Conservation (phyloP, 352 stramenopile species). For the Globisporangium takayamanum region DNA sequence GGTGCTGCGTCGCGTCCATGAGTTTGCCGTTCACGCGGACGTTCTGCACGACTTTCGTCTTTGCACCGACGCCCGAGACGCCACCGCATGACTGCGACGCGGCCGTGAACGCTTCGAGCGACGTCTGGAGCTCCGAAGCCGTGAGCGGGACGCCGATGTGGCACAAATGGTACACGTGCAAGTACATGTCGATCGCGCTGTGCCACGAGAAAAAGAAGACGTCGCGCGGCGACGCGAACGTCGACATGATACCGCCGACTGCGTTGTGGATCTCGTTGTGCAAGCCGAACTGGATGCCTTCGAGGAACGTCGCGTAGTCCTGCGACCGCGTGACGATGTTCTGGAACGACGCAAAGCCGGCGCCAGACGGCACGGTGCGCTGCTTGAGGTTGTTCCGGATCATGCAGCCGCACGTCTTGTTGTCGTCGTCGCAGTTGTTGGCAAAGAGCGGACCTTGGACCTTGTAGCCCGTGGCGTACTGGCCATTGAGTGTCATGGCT, state of each 20-base stretch:
- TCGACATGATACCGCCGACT: slow-evolving; percentile 43
- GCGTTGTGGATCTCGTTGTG: slow-evolving; percentile 59
- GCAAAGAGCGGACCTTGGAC: slow-evolving; percentile 22
- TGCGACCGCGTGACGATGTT: slow-evolving; percentile 36
- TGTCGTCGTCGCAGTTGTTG: slow-evolving; percentile 35
- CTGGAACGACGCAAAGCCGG: slow-evolving; percentile 51
- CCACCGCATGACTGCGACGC: slow-evolving; percentile 39
- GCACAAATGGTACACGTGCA: slow-evolving; percentile 62
- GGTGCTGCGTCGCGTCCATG: slow-evolving; percentile 53
- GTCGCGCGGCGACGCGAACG: slow-evolving; percentile 41
- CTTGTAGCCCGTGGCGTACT: slow-evolving; percentile 25
- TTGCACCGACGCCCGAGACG: slow-evolving; percentile 28
- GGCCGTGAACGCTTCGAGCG: slow-evolving; percentile 34
- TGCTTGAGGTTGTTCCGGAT: slow-evolving; percentile 38
- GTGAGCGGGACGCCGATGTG: slow-evolving; percentile 41
- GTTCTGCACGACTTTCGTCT: slow-evolving; percentile 31
- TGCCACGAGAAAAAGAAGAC: slow-evolving; percentile 72
- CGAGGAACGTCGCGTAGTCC: slow-evolving; percentile 53
- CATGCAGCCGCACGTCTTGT: slow-evolving; percentile 23
- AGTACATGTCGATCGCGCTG: slow-evolving; percentile 57
- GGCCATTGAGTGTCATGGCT: slow-evolving; percentile 21
- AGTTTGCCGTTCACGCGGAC: slow-evolving; percentile 31
- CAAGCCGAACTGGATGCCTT: slow-evolving; percentile 51
- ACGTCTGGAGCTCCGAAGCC: slow-evolving; percentile 32
- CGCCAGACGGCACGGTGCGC: slow-evolving; percentile 29